Percentiles rank a stretch among this genome's conserved stretches.
Evolutionary conservation across 306 rosid species (phyloP).

Genomic region (Castanea mollissima): DNA sequence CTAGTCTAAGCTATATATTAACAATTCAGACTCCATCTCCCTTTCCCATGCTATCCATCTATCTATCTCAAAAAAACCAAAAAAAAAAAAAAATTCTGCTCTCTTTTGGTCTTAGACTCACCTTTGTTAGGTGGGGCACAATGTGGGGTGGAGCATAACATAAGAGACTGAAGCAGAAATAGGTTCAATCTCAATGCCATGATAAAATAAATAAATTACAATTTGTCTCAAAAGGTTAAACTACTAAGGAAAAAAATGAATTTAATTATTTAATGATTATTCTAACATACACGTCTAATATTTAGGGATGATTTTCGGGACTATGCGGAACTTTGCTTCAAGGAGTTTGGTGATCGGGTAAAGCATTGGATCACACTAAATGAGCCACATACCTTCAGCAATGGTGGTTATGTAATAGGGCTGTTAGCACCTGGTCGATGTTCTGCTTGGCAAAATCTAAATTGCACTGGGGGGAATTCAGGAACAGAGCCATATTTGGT

Average conservation of each 20-base stretch:
- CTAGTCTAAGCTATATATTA: no score
- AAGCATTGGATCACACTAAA: conserved; percentile 72
- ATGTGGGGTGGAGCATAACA: not conserved
- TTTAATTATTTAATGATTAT: no score
- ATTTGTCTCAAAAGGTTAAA: no score
- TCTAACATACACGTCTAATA: not conserved
- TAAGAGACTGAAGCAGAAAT: not conserved
- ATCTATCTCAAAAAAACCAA: no score
- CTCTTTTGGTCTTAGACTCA: no score
- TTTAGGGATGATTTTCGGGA: conserved; percentile 46
- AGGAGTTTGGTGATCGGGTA: conserved; percentile 65
- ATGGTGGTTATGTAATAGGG: conserved; percentile 48
- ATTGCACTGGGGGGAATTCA: conserved; percentile 62
- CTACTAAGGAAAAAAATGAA: no score
- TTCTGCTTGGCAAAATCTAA: conserved; percentile 45
- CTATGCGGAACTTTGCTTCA: conserved; percentile 61
- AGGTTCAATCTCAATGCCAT: no score
- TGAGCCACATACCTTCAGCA: conserved; percentile 47
- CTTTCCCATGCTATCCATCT: no score
- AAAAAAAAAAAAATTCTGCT: no score
- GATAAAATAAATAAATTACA: no score
- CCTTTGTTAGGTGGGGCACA: no score
- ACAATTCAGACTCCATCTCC: no score
- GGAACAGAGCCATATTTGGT: conserved; percentile 65
- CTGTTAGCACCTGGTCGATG: conserved; percentile 60